These are phyloP conservation scores for Rubroboletus satanas DNA, from an alignment of 768 basidiomycete genomes.

Conservation along the genomic window DNA sequence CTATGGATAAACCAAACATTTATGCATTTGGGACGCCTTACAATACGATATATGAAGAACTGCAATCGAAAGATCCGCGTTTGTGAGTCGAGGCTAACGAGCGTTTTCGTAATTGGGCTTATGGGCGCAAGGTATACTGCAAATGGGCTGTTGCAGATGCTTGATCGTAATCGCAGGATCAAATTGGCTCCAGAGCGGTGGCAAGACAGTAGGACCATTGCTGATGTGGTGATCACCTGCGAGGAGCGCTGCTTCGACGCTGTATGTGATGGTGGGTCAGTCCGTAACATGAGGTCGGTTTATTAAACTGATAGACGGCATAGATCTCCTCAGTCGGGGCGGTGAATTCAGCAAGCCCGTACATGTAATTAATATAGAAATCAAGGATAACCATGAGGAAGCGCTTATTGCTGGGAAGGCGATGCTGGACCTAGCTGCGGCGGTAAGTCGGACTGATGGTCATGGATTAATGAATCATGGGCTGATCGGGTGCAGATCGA, in stretches of 20 bases:
- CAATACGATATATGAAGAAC: slow-evolving; percentile 89
- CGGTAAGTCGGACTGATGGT: slow-evolving; percentile 51
- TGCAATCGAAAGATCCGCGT: slow-evolving; percentile 75
- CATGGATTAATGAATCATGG: background rate
- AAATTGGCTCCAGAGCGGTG: slow-evolving; percentile 94
- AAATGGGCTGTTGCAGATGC: slow-evolving; percentile 92
- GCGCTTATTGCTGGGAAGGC: slow-evolving; percentile 94
- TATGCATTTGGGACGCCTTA: slow-evolving; percentile 97
- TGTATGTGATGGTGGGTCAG: slow-evolving; percentile 85
- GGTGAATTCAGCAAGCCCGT: slow-evolving; percentile 93
- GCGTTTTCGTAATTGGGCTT: slow-evolving; percentile 8
- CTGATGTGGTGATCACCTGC: slow-evolving; percentile 98
- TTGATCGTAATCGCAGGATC: slow-evolving; percentile 90
- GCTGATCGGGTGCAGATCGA: slow-evolving; percentile 63
- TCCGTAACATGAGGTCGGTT: slow-evolving; percentile 6
- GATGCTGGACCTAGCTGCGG: slow-evolving; percentile 84
- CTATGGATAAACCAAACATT: slow-evolving; percentile 96
- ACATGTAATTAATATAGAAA: slow-evolving; percentile 96
- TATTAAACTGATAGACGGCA: slow-evolving; percentile 11
- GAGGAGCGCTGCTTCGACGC: slow-evolving; percentile 99
- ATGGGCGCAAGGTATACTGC: slow-evolving; percentile 68
- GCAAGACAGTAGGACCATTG: slow-evolving; percentile 86
- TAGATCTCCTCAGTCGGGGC: slow-evolving; percentile 82
- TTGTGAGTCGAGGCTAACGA: slow-evolving; percentile 51
- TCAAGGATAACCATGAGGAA: slow-evolving; percentile 99